phyloP scores from a whole-genome alignment of 306 rosid species.

The Sindora glabra region DNA sequence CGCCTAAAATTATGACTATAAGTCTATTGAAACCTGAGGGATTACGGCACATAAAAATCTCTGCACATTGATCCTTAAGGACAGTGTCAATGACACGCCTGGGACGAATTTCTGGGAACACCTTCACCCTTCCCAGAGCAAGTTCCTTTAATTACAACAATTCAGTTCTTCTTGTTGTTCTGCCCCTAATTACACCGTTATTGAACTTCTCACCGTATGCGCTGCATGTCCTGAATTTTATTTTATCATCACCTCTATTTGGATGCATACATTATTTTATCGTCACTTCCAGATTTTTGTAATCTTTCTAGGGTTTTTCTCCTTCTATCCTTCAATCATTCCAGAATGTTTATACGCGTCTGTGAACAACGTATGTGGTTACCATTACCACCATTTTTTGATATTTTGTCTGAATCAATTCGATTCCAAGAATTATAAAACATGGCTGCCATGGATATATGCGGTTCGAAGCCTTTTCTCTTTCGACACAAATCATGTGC shows the following conservation, averaged over 20 bases:
- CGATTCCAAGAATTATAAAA: no score
- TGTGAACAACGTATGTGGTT: slow-evolving; percentile 15
- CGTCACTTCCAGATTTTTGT: not conserved
- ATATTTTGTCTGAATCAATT: slow-evolving; percentile 12
- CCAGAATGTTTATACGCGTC: slow-evolving; percentile 10
- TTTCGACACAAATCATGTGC: slow-evolving; percentile 25
- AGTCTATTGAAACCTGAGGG: no score
- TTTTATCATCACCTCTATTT: not conserved
- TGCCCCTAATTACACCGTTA: not conserved
- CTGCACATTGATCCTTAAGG: no score
- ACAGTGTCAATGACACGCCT: no score
- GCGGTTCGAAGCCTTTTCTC: slow-evolving; percentile 38
- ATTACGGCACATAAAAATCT: no score
- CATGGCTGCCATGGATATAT: slow-evolving; percentile 38
- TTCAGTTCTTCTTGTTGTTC: not conserved
- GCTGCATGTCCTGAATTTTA: slow-evolving; percentile 14
- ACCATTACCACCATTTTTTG: slow-evolving; percentile 16
- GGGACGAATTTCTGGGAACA: no score
- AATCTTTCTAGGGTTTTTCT: not conserved
- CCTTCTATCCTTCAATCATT: not conserved
- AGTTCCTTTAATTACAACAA: no score
- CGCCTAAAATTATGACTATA: no score
- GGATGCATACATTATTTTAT: no score
- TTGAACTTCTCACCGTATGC: not conserved
- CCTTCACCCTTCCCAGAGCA: slow-evolving; percentile 55